Base-by-base conservation (phyloP, 2,329 filamentous ascomycete genomes). In the Fusarium longipes region DNA sequence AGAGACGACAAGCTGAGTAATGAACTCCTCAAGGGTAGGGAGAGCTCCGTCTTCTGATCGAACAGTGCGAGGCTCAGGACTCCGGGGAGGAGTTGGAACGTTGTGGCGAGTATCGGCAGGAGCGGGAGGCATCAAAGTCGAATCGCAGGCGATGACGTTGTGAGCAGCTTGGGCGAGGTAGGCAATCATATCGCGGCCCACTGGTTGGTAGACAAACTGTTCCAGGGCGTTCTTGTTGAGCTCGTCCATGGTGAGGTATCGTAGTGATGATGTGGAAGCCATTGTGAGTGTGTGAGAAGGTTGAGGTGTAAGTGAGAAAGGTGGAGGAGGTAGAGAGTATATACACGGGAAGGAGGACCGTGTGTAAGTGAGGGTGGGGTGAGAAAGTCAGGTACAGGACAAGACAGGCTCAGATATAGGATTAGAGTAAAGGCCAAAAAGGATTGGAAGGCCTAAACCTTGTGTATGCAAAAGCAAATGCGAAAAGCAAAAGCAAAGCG, bases 11-110 rank as follows among this genome's bases (percentile, higher is more conserved):
- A 99, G 86, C 67, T 93, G 93, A 49, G 88, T 90, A 81, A 99
- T 98, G 84, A 98, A 99, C 59, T 89, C 87, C 79, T 97, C 93
- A 33, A 98, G 83, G 0, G 91, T 90, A 5, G 96, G 96, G 30
- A 99, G 84, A 55, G 81, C 77, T 63, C 80, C 81, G 70, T 87
- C 83, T 55, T 82, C 81, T 60, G 76, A 80, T 49, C 77, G 78
- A 15, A 84, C 78, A 75, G 83, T 68, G 75, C 81, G 69, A 76
- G 84, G 84, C 58, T 79, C 81, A 63, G 79, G 84, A 44, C 83
- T 83, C 73, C 79, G 77, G 14, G 86, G 84, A 22, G 86, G 85
- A 18, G 86, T 83, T 42, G 82, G 81, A 51, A 83, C 80, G 14
- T 75, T 77, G 58, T 76, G 75, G 60, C 74, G 72, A 44, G 72